These are phyloP conservation scores for Acorus calamus DNA, from an alignment of 106 monocot species.

Conservation along the genomic window DNA sequence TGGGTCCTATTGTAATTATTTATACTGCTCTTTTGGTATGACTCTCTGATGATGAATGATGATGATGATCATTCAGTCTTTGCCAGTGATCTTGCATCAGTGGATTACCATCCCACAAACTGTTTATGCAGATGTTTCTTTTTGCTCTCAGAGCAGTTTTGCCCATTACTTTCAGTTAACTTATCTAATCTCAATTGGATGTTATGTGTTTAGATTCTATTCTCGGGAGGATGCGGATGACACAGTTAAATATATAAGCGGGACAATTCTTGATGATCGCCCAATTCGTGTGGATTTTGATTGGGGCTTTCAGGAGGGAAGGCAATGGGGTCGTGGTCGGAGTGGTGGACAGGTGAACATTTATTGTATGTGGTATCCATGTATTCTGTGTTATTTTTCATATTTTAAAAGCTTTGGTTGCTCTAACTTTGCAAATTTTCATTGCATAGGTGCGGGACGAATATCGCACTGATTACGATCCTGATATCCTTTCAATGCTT, in stretches of 20 bases:
- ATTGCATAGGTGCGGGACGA: conserved; percentile 83
- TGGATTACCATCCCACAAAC: no score
- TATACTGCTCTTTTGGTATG: no score
- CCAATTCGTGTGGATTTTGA: conserved; percentile 98
- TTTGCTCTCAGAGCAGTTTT: no score
- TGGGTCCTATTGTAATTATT: no score
- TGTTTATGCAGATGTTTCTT: no score
- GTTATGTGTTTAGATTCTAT: conserved; percentile 56
- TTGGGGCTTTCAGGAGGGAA: conserved; percentile 98
- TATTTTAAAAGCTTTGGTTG: background rate
- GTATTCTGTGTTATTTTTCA: background rate
- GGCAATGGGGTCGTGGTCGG: conserved; percentile 99
- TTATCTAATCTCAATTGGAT: background rate
- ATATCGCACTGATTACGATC: conserved; percentile 99
- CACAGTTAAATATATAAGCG: conserved; percentile 94
- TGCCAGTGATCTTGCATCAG: no score
- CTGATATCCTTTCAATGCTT: conserved; percentile 73
- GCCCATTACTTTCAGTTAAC: background rate
- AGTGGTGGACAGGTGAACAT: conserved; percentile 88
- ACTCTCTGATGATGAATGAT: no score
- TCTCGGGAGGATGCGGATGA: conserved; percentile 91
- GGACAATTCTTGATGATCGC: conserved; percentile 97
- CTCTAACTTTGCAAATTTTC: conserved; percentile 13
- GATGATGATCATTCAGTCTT: no score
- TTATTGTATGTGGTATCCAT: background rate